Base-by-base conservation (phyloP, 2,329 filamentous ascomycete genomes). In the Penicillium palitans region DNA sequence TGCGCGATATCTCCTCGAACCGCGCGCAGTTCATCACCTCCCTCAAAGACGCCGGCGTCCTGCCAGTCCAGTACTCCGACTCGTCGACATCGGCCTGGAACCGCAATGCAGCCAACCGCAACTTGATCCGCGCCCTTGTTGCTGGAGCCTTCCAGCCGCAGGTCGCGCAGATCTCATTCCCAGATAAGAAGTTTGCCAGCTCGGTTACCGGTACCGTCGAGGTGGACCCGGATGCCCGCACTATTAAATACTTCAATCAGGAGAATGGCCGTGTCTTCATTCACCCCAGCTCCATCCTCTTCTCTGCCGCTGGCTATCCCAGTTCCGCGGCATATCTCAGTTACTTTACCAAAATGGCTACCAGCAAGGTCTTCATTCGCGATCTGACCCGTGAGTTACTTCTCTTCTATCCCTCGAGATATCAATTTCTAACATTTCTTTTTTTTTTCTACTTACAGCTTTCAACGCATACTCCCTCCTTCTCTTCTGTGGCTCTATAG, bases 331-430 rank as follows among this genome's bases (percentile, higher is more conserved):
- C 86, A 1, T 98, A 93, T 74, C 80, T 99, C 73, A 89, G 87
- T 53, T 98, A 96, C 74, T 97, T 97, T 74, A 90, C 84, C 52
- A 92, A 96, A 76, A 95, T 98, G 78, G 87, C 90, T 4, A 98
- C 93, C 1, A 90, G 85, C 71, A 98, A 98, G 79, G 86, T 96
- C 2, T 98, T 96, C 71, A 86, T 98, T 25, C 82, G 93, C 24
- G 93, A 98, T 69, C 77, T 97, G 47, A 98, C 93, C 15, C 95
- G 89, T 91, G 78, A 77, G 87, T 85, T n/a, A 25, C 5, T 19
- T 33, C 37, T 35, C 46, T 25, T 41, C 57, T 41, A 4, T 15
- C n/a, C 33, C 9, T 47, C 37, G 27, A 54, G 13, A 42, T 51
- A 46, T 17, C 27, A 40, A 40, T 37, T 50, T 49, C 57, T 64